Conservation (phyloP, 2,329 filamentous ascomycete species). For the Penicillium paneum region DNA sequence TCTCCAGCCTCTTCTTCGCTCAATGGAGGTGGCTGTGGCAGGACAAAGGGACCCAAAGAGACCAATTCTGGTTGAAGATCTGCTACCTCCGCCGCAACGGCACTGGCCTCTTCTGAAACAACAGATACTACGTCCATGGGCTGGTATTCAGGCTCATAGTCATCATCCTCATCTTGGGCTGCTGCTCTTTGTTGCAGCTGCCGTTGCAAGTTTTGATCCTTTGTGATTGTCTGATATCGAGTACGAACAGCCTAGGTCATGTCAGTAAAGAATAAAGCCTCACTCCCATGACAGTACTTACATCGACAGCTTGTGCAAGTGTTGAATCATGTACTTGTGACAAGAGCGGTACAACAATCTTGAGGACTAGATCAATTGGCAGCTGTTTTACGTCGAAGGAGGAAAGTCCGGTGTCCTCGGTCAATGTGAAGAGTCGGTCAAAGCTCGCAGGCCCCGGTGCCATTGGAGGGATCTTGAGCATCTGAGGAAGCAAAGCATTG, state of each 20-base stretch:
- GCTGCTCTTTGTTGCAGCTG: constrained; percentile 28
- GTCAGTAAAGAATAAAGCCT: constrained; percentile 11
- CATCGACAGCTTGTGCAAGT: constrained; percentile 70
- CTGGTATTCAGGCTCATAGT: constrained; percentile 87
- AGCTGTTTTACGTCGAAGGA: constrained; percentile 80
- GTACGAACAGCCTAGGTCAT: constrained; percentile 37
- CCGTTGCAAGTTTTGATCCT: constrained; percentile 36
- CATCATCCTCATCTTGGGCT: constrained; percentile 70
- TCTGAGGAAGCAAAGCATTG: constrained; percentile 49
- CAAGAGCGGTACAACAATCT: constrained; percentile 77
- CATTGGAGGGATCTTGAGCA: constrained; percentile 64
- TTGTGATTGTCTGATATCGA: constrained; percentile 38
- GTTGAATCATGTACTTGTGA: constrained; percentile 66
- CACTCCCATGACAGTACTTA: constrained; percentile 33
- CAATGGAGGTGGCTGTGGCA: constrained; percentile 73
- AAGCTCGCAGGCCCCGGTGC: constrained; percentile 72
- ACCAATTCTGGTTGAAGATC: constrained; percentile 59
- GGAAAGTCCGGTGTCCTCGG: constrained; percentile 68
- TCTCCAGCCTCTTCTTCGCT: constrained; percentile 68
- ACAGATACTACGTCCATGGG: constrained; percentile 56
- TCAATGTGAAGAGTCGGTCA: constrained; percentile 83
- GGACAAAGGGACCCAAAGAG: constrained; percentile 70
- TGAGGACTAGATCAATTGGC: constrained; percentile 70
- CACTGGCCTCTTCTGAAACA: constrained; percentile 53
- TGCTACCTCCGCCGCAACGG: constrained; percentile 74